A percentile compares a stretch with the other conserved stretches of the same genome.
Evolutionary conservation across 73 alveolate species (phyloP).

Genomic region (Effrenium voratum): DNA sequence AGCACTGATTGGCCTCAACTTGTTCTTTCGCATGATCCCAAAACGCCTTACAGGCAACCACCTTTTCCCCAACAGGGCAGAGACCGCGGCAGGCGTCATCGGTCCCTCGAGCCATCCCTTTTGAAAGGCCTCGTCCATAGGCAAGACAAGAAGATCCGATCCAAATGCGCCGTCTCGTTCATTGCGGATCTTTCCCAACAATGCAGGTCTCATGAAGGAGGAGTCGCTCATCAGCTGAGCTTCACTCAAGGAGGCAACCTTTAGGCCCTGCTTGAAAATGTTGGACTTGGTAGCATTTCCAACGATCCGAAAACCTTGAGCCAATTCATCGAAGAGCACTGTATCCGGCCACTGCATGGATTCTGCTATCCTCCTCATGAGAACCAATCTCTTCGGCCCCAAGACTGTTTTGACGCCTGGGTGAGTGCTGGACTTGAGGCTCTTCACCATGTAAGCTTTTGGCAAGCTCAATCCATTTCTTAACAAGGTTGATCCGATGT

Average conservation of each 20-base stretch:
- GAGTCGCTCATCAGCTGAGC: not conserved
- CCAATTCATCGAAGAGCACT: not conserved
- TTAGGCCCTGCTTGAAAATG: not conserved
- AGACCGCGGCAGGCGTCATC: not conserved
- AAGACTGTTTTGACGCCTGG: not conserved
- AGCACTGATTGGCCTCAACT: constrained; percentile 13
- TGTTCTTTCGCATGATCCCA: not conserved
- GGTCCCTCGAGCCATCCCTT: constrained; percentile 15
- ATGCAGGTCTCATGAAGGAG: not conserved
- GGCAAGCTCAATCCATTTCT: not conserved
- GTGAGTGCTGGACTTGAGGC: not conserved
- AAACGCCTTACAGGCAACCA: constrained; percentile 23
- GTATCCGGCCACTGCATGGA: not conserved
- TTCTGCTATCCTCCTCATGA: no score
- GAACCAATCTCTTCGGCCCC: not conserved
- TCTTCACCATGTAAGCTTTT: no score
- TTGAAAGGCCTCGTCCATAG: not conserved
- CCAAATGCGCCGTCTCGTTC: not conserved
- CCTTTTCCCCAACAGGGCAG: not conserved
- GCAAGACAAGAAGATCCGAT: not conserved
- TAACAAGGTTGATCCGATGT: not conserved
- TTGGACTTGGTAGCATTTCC: not conserved
- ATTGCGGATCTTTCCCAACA: not conserved
- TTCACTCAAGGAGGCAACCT: constrained; percentile 7
- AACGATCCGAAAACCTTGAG: not conserved